Conservation (phyloP, 129 eudicot species). For the Flaveria brownii region DNA sequence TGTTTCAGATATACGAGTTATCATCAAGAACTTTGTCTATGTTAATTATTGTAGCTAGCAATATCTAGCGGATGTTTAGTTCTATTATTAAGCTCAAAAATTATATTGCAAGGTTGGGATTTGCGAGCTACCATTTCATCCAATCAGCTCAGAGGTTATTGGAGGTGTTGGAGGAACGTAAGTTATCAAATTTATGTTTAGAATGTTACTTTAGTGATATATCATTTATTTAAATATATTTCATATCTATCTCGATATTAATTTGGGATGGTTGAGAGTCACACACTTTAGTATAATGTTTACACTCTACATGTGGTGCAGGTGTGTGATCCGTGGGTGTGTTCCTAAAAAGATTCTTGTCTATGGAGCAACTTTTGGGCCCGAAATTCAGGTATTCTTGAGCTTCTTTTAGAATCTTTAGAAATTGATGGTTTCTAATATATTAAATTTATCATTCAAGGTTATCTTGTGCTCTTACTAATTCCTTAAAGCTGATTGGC, state of each 20-base stretch:
- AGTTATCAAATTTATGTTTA: constrained; percentile 33
- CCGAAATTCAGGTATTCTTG: constrained; percentile 83
- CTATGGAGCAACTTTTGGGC: constrained; percentile 87
- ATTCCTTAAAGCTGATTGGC: not conserved
- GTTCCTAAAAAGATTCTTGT: constrained; percentile 96
- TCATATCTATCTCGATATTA: not conserved
- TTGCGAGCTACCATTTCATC: constrained; percentile 98
- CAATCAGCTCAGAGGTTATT: constrained; percentile 79
- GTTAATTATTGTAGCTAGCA: not conserved
- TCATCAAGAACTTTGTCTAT: not conserved
- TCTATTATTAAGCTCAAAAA: constrained; percentile 1
- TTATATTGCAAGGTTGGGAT: constrained; percentile 69
- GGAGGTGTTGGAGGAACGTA: constrained; percentile 99
- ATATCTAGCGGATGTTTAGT: not conserved
- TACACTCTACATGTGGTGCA: constrained; percentile 35
- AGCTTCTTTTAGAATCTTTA: constrained; percentile 18
- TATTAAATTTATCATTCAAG: constrained; percentile 1
- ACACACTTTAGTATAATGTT: constrained; percentile 17
- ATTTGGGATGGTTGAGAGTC: constrained; percentile 10
- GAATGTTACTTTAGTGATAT: constrained; percentile 1
- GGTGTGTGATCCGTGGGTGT: constrained; percentile 98
- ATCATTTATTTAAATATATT: not conserved
- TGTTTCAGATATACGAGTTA: constrained; percentile 14
- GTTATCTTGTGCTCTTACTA: not conserved
- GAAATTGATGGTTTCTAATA: not conserved